Base-by-base conservation (phyloP, 176 grass and related monocot genomes). In the Zea luxurians region DNA sequence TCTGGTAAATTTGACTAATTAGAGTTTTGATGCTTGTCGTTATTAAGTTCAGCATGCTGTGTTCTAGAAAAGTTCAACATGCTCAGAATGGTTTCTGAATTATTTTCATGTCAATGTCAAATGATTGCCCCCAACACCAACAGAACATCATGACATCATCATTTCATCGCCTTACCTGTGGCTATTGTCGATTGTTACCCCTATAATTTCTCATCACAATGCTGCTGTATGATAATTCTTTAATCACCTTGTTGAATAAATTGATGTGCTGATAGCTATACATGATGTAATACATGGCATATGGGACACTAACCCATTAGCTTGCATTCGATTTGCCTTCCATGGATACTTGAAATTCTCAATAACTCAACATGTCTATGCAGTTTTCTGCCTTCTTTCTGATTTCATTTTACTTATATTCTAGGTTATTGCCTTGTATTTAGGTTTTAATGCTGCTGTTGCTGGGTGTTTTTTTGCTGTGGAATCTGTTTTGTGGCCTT, bases 391-490 rank as follows among this genome's bases (percentile, higher is more conserved):
- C 73, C 13, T 69, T 62, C 54, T 86, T 61, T 85, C 64, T 78
- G 35, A 84, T 88, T 66, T 34, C 38, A 80, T 71, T 86, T 72
- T 91, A 80, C 83, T 93, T 86, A 93, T 83, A 84, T 78, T 84
- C 70, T 84, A 86, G 78, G 74, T 73, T 54, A 84, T 83, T 88
- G 75, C 70, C 61, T 73, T 90, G 70, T 80, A 77, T 89, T 90
- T 94, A 98, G 95, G 95, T 98, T 98, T 98, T 73, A 98, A 87
- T 84, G 95, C 95, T 69, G 89, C 95, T 86, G 91, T 98, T 78
- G 77, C 91, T 76, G 95, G 95, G 46, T 98, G 95, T n/a, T 94
- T 98, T 78, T 98, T 98, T 53, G 91, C 89, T 5, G 89, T 94
- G 85, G 95, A 98, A 81, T 98, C 95, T 73, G 91, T 98, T 74